phyloP scores from a whole-genome alignment of 1,139 yeast genomes.

The Hansenula lynferdii region DNA sequence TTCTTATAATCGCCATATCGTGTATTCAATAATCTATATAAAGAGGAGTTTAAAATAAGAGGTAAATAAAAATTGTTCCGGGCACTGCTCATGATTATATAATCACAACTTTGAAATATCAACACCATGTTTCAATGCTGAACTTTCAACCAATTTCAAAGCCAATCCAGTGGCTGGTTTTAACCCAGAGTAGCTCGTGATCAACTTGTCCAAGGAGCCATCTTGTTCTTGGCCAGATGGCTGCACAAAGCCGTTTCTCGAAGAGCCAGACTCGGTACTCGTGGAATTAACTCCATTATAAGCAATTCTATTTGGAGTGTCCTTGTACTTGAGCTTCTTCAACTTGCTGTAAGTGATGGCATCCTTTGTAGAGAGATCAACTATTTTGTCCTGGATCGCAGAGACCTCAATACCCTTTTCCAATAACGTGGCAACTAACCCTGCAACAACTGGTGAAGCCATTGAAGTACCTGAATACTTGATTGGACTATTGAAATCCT shows the following conservation, averaged over 20 bases:
- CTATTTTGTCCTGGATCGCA: constrained; percentile 36
- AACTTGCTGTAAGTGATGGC: no score
- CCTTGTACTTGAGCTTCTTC: no score
- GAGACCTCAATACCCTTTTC: constrained; percentile 50
- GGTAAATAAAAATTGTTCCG: no score
- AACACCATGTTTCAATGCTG: constrained; percentile 7
- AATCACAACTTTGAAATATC: neutral
- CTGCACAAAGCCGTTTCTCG: neutral
- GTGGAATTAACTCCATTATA: neutral
- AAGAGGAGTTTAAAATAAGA: no score
- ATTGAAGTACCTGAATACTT: constrained; percentile 73
- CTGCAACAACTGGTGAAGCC: constrained; percentile 81
- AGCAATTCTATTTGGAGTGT: no score
- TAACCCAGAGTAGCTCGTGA: neutral
- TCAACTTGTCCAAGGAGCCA: neutral
- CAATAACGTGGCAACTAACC: constrained; percentile 60
- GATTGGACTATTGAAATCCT: constrained; percentile 26
- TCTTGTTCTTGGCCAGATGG: neutral
- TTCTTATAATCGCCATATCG: no score
- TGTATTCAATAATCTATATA: no score
- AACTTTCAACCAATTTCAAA: constrained; percentile 4
- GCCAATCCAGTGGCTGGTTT: neutral
- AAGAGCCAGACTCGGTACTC: no score
- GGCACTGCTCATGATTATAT: no score
- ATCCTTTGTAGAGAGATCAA: constrained; percentile 32